These are phyloP conservation scores for Trametes cinnabarina DNA, from an alignment of 768 basidiomycete species.

Conservation along the genomic window DNA sequence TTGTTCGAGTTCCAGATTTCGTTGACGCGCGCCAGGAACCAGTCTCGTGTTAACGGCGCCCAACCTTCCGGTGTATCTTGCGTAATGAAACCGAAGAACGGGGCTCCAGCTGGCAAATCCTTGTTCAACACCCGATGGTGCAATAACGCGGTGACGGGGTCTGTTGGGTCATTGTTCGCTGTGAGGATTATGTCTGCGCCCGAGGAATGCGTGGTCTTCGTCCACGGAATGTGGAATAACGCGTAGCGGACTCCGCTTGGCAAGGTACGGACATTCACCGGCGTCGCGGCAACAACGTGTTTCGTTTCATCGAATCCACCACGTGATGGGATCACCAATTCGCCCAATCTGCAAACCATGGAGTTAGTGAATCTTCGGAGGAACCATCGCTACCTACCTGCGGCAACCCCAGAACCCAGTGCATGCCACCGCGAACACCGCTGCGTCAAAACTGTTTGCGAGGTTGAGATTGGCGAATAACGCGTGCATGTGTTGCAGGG, in stretches of 20 bases:
- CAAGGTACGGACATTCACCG: not conserved
- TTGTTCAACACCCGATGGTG: slow-evolving; percentile 19
- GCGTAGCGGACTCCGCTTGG: slow-evolving; percentile 7
- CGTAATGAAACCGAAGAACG: not conserved
- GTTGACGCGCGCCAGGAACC: slow-evolving; percentile 17
- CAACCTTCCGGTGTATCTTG: not conserved
- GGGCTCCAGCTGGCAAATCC: not conserved
- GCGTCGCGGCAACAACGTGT: not conserved
- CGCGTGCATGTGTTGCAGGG: slow-evolving; percentile 32
- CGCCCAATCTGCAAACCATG: too few species aligned
- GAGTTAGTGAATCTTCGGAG: too few species aligned
- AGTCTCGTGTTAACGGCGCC: slow-evolving; percentile 1
- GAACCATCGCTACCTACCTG: too few species aligned
- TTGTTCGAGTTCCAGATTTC: slow-evolving; percentile 5
- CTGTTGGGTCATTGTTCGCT: slow-evolving; percentile 11
- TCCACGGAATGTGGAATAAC: slow-evolving; percentile 36
- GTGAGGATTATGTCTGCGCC: slow-evolving; percentile 32
- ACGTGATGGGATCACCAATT: slow-evolving; percentile 1
- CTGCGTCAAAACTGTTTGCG: slow-evolving; percentile 30
- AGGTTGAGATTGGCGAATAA: slow-evolving; percentile 28
- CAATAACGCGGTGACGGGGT: slow-evolving; percentile 23
- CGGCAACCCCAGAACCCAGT: slow-evolving; percentile 37
- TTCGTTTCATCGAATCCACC: not conserved
- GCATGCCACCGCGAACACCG: slow-evolving; percentile 36
- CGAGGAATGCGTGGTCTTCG: slow-evolving; percentile 30